Conservation (phyloP, 352 stramenopile genomes). For the Phytophthora uliginosa region DNA sequence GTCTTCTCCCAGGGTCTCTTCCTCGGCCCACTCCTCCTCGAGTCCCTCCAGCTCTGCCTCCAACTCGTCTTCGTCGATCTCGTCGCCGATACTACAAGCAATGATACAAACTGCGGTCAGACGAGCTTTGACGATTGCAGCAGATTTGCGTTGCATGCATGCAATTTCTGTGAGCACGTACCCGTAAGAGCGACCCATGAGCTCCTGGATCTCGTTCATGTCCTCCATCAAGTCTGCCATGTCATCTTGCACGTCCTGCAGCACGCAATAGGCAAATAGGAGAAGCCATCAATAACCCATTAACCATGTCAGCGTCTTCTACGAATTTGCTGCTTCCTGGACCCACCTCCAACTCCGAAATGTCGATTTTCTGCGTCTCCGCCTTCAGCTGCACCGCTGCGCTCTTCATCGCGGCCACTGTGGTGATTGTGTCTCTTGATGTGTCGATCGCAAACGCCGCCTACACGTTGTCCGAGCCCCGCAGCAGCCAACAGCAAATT, state of each 20-base stretch:
- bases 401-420: slow-evolving; percentile 96
- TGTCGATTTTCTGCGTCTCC: slow-evolving; percentile 97
- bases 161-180: slow-evolving; percentile 32
- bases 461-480: slow-evolving; percentile 31
- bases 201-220: slow-evolving; percentile 99
- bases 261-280: not conserved
- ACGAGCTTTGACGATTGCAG: not conserved
- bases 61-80: slow-evolving; percentile 96
- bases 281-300: not conserved
- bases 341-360: slow-evolving; percentile 95
- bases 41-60: slow-evolving; percentile 96
- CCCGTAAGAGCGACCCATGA: slow-evolving; percentile 96
- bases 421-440: slow-evolving; percentile 93
- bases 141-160: not conserved
- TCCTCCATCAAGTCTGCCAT: slow-evolving; percentile 98
- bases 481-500: not conserved
- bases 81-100: slow-evolving; percentile 88
- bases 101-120: not conserved
- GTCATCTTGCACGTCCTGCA: slow-evolving; percentile 96
- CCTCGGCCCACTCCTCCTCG: slow-evolving; percentile 95
- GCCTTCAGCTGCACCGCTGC: slow-evolving; percentile 93
- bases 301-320: not conserved
- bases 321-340: not conserved
- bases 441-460: slow-evolving; percentile 93
- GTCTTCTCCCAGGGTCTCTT: slow-evolving; percentile 47